Base-by-base conservation (phyloP, 192 early-diverging fungal genomes). In the Backusella mclennaniae region DNA sequence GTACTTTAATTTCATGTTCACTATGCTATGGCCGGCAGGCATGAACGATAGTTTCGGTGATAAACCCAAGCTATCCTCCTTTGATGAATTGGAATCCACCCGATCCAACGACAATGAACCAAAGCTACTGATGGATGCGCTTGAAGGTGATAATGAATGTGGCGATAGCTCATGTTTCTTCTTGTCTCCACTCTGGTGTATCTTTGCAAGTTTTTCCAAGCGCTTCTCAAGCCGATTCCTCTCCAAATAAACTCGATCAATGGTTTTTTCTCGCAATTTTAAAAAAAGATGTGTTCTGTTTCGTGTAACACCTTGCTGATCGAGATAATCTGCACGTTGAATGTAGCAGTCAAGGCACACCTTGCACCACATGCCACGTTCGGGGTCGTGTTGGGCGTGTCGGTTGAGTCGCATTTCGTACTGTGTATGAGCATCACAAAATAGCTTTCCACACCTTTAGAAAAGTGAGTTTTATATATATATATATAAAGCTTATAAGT, bases 211-310 rank as follows among this genome's bases (percentile, higher is more conserved):
- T 72, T 90, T 89, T 81, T 94, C 93, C 29, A 94, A 80, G 1
- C 93, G 87, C 78, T 92, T 90, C 77, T 93, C 92, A 2, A 92
- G 81, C 29, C 91, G 84, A 70, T 92, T 94, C 2, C 87, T 86
- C 71, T 92, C 93, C 44, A 94, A 75, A 63, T 89, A 89, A 6
- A 89, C 86, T 11, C 82, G 81, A 44, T 88, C 89, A 3, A 88
- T 84, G 4, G 87, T 87, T 59, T 83, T 84, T 31, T 76, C 77
- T 44, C 92, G 85, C 69, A 80, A 67, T 38, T 83, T 84, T 31
- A 80, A 76, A 80, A 92, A 93, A 7, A 76, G 74, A 6, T 84
- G 74, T 15, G 91, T 91, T 67, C 77, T 75, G 36, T 71, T 85
- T n/a, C 89, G 85, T 9, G 81, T 78, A 52, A 66, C 56, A 75